Evolutionary conservation across 495 filamentous ascomycete species (phyloP), one percentile per base, ranked within the genome.

Genomic region (Lasiosphaeria miniovina): DNA sequence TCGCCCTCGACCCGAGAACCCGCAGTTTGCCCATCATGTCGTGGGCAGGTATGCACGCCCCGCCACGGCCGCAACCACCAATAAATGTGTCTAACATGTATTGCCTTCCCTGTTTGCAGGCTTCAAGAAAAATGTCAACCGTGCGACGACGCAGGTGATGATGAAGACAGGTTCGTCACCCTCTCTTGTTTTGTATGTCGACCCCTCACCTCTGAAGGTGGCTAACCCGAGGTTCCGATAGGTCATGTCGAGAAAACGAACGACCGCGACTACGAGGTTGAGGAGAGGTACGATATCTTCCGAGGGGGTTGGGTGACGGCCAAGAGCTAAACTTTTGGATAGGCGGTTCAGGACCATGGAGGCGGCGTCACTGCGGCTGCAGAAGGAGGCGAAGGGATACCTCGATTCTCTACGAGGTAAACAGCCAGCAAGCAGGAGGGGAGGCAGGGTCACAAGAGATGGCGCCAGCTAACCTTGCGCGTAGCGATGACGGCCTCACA

Each of bases 131-230:
- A 95, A 93, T 83, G 91, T 96, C 80, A 94, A 94, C 80, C 90
- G 94, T 75, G 93, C 94, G 61, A 96, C 93, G 74, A 97, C 95
- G 73, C 93, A 96, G 87, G 93, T 97, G 57, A 97, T 98, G 92
- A 98, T 98, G 94, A 98, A 97, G 82, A 93, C 94, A 17, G 90
- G 88, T 90, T 17, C 55, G 67, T 63, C 24, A 24, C 24, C 24
- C 24, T 24, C 2, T 24, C 24, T 24, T 24, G 24, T 24, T 24
- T 24, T 24, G 24, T 24, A 2, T 24, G 24, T 2, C 24, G 24
- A 9, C 36, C 55, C 33, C 35, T 17, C 31, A 11, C 36, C 31
- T 24, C 34, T 7, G 36, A n/a, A 14, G 14, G 57, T 61, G 17
- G 61, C 48, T 59, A 35, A 38, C 35, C 31, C 38, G 5, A 6